Base-by-base conservation (phyloP, 1,139 yeast genomes). In the Zygosaccharomyces sapae region DNA sequence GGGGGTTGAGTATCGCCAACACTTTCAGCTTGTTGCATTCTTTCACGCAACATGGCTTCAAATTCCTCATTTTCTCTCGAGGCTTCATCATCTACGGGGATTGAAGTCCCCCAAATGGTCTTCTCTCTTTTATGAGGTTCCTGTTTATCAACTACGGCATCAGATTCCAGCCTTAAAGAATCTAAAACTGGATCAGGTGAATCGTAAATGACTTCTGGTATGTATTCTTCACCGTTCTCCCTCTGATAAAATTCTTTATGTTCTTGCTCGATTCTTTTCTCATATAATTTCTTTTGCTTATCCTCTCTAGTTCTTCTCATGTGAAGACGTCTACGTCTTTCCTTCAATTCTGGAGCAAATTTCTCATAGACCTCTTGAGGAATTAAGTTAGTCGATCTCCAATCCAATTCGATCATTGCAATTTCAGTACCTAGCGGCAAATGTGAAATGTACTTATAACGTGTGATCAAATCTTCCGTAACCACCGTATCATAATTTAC, bases 371-470 rank as follows among this genome's bases (percentile, higher is more conserved):
- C 76, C 18, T 78, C 82, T 5, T 67, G 66, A 2, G 76, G 70
- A 0, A 83, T 67, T 29, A 74, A 49, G 12, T 58, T 53, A 12
- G 66, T 58, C 36, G 62, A 53, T 54, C 79, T 66, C 97, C 98
- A 92, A 60, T 87, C 82, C 49, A 96, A 78, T 59, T 92, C 97
- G 48, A 94, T 61, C 54, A 88, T 83, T 10, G 92, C 95, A 40
- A 92, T 68, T 38, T 86, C 85, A 0, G 96, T 82, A 1, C 97
- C 97, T 29, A 79, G 63, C 0, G 99, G 97, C 33, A 89, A 67
- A 66, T 90, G 95, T 1, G 86, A 75, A 49, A 92, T 69, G 62
- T 86, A 89, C 62, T 88, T 90, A 63, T 77, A 76, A 56, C 81
- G 79, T 47, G 79, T 77, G 5, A 82, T 67, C 9, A 85, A 64